Evolutionary conservation across 805 yeast genomes (phyloP), one percentile per base, ranked within the genome.

Genomic region (Kazachstania africana): DNA sequence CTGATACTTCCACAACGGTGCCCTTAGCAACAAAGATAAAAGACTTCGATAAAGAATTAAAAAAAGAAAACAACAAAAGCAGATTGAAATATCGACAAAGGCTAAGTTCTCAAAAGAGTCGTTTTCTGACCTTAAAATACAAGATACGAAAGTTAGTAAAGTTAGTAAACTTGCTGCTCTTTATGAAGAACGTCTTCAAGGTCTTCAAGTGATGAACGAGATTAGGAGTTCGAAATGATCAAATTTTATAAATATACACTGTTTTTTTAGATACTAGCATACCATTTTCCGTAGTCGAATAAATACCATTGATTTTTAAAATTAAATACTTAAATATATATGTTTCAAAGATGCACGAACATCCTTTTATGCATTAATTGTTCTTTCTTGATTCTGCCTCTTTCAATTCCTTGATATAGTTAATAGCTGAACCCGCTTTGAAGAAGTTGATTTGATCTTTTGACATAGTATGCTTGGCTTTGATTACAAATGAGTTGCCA

Each of bases 351-450:
- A n/a, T n/a, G n/a, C n/a, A n/a, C n/a, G n/a, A n/a, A n/a, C n/a
- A n/a, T n/a, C n/a, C n/a, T n/a, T n/a, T n/a, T n/a, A n/a, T n/a
- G n/a, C n/a, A n/a, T n/a, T n/a, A n/a, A n/a, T n/a, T n/a, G n/a
- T n/a, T n/a, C n/a, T n/a, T n/a, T n/a, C n/a, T 32, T 19, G 6
- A 17, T 27, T 34, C 16, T 19, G 21, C 38, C 50, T 61, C 61
- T 39, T 63, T 60, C 54, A 62, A 57, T 45, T 72, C 68, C 44
- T 93, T 88, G 53, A 91, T 91, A 61, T 73, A 74, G 60, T 91
- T 91, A 53, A 91, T 85, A 20, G 98, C 98, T 34, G 94, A 81
- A 33, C 98, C 98, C 24, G 96, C 95, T 58, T 77, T 85, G 74
- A 91, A 91, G 63, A 88, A 91, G 42, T 81, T 93, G 33, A 91